phyloP scores from a whole-genome alignment of 257 asterid species.

The Solanum peruvianum region DNA sequence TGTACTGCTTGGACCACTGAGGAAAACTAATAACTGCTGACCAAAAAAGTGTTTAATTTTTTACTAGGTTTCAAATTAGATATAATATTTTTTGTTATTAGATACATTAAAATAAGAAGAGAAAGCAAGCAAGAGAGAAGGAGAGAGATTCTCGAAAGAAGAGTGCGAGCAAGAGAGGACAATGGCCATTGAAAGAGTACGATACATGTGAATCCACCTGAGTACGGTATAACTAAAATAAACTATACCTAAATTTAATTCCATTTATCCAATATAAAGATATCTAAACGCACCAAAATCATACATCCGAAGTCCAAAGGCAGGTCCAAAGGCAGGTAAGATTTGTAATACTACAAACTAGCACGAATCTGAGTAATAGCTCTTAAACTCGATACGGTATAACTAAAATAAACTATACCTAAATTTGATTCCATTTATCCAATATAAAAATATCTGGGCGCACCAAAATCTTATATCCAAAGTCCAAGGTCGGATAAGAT shows the following conservation, averaged over 20 bases:
- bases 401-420: background rate
- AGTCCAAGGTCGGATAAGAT: background rate
- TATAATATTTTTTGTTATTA: too few relatives aligned
- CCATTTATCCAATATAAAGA: background rate
- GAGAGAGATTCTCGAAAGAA: background rate
- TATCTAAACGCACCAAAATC: background rate
- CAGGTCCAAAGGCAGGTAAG: accelerated
- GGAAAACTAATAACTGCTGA: background rate
- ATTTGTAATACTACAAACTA: background rate
- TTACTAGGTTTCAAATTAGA: too few relatives aligned
- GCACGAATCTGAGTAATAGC: background rate
- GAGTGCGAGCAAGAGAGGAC: too few relatives aligned
- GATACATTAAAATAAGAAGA: background rate
- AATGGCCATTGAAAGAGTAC: too few relatives aligned
- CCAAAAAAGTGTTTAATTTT: too few relatives aligned
- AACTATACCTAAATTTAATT: background rate
- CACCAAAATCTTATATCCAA: background rate
- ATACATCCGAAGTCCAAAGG: background rate
- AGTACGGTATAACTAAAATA: too few relatives aligned
- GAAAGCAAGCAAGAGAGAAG: background rate
- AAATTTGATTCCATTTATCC: background rate
- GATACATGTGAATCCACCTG: background rate
- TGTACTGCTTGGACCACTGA: background rate
- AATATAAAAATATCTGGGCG: background rate
- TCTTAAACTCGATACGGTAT: background rate